Evolutionary conservation across 176 grass and related monocot species (phyloP), one percentile per base, ranked within the genome.

Genomic region (Carex pumila): DNA sequence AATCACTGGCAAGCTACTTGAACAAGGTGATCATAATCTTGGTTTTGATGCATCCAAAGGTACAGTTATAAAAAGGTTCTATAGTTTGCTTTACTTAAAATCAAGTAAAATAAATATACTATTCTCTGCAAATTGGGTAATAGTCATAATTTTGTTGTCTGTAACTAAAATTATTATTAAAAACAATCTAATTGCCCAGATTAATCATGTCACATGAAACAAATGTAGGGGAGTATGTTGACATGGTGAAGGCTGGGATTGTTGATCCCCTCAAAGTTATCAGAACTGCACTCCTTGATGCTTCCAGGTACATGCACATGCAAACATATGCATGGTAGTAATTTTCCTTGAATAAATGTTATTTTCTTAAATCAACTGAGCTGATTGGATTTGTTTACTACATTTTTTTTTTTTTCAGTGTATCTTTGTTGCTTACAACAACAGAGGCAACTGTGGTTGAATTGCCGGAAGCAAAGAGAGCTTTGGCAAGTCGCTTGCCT

Each of bases 21-120:
- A 95, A 91, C 95, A 98, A 90, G 83, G 93, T 29, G 67, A 98
- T 64, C 65, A 84, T 86, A 95, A 79, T 87, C 79, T 88, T 67
- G 95, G 95, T 47, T 98, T 91, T 83, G 91, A 98, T 85, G 95
- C 95, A 83, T 89, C 95, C 43, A 98, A 64, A 94, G 95, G 95
- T 98, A 67, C 45, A 76, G 17, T 84, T 83, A 87, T 83, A 15
- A 13, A 52, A 39, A 80, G 61, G 21, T 63, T 80, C 54, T 36
- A 47, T 19, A 52, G 3, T 58, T 47, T 80, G 7, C 3, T 53
- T 60, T 56, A 10, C 85, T 79, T 18, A 78, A 79, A 56, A 22
- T 82, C 13, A 61, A 79, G 21, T 85, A 14, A 69, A 70, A n/a
- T 61, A 29, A 60, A 56, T 18, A 71, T 86, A 52, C 19, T 61